A percentile compares a stretch with the other conserved stretches of the same genome.
Conservation (phyloP, 345 rosid genomes). For the Eucalyptus caleyi region DNA sequence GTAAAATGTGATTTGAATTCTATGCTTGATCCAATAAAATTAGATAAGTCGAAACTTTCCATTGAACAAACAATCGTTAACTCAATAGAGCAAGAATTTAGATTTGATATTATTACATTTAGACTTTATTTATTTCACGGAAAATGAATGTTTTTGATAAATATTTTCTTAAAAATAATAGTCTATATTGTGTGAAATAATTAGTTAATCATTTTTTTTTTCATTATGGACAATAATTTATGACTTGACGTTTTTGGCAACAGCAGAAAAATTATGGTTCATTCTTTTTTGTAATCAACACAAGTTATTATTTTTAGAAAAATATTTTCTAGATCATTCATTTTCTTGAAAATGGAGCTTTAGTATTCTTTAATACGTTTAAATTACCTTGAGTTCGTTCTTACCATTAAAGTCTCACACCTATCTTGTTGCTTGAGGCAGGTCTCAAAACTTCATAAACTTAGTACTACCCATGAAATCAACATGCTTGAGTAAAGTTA, state of each 20-base stretch:
- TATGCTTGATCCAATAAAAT: not conserved
- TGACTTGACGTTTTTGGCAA: too few species aligned
- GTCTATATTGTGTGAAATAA: too few species aligned
- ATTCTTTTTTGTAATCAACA: too few species aligned
- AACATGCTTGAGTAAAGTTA: not conserved
- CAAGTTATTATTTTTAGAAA: too few species aligned
- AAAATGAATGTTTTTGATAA: too few species aligned
- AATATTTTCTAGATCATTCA: too few species aligned
- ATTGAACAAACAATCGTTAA: not conserved
- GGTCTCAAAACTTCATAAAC: not conserved
- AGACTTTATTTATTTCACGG: rapidly evolving
- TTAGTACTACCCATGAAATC: not conserved
- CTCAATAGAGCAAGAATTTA: not conserved
- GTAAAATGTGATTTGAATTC: not conserved
- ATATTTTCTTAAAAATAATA: too few species aligned
- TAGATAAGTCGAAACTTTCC: not conserved
- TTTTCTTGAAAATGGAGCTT: too few species aligned
- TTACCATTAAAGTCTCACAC: not conserved
- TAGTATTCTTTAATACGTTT: not conserved
- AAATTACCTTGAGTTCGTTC: not conserved
- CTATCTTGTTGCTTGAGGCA: not conserved
- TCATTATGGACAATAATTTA: too few species aligned
- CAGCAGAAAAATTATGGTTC: too few species aligned
- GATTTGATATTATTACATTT: not conserved
- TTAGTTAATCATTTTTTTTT: too few species aligned